Evolutionary conservation across 495 filamentous ascomycete genomes (phyloP).

Genomic region (Penicillium mononematosum): DNA sequence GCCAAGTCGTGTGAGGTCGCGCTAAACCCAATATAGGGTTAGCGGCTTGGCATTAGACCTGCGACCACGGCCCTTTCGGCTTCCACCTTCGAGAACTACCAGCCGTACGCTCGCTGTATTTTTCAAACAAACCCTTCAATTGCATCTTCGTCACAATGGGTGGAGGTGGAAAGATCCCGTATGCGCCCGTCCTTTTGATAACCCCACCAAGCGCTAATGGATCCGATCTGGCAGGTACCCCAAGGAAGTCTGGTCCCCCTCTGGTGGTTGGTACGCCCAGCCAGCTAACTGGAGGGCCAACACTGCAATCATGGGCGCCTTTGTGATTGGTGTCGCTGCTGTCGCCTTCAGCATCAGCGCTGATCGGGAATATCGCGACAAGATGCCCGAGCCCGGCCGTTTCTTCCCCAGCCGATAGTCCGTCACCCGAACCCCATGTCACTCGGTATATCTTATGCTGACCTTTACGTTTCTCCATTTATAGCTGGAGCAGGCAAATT

Average conservation of each 20-base stretch:
- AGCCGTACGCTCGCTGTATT: slow-evolving; percentile 27
- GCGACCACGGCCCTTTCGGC: slow-evolving; percentile 39
- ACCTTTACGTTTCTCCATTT: slow-evolving; percentile 16
- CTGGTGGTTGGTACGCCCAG: slow-evolving; percentile 95
- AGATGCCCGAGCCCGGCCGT: slow-evolving; percentile 80
- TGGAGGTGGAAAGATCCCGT: slow-evolving; percentile 86
- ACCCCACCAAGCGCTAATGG: slow-evolving; percentile 24
- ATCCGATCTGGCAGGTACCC: slow-evolving; percentile 66
- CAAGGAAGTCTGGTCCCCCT: slow-evolving; percentile 98
- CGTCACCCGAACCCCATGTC: slow-evolving; percentile 38
- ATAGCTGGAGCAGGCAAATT: slow-evolving; percentile 89
- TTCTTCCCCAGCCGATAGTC: slow-evolving; percentile 98
- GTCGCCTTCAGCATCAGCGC: slow-evolving; percentile 79
- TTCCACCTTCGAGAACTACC: slow-evolving; percentile 29
- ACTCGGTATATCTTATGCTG: slow-evolving; percentile 15
- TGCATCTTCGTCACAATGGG: slow-evolving; percentile 44
- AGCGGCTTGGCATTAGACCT: slow-evolving; percentile 37
- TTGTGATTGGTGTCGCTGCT: slow-evolving; percentile 72
- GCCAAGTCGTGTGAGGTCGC: slow-evolving; percentile 36
- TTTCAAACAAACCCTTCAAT: slow-evolving; percentile 26
- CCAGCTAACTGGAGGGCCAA: slow-evolving; percentile 93
- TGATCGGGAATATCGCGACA: slow-evolving; percentile 71
- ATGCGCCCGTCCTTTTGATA: slow-evolving; percentile 33
- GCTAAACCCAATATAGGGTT: slow-evolving; percentile 31
- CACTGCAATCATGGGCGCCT: slow-evolving; percentile 75